These are phyloP conservation scores for Boechera stricta DNA, from an alignment of 345 rosid species.

Conservation along the genomic window DNA sequence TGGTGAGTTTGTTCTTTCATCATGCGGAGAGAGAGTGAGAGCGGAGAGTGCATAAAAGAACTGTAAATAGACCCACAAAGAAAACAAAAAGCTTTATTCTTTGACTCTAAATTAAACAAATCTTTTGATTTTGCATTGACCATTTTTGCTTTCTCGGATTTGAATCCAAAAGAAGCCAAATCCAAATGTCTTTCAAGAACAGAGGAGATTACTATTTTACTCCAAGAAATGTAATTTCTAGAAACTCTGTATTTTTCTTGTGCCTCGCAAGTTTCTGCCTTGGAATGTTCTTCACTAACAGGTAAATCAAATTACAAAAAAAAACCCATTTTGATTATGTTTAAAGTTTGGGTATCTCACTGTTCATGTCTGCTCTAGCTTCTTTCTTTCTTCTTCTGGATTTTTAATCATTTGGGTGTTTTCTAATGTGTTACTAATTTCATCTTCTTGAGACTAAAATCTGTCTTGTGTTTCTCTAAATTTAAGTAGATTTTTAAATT, in stretches of 20 bases:
- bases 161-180: constrained; percentile 16
- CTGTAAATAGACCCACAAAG: constrained; percentile 27
- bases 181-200: constrained; percentile 64
- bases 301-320: constrained; percentile 44
- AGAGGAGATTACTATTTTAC: constrained; percentile 46
- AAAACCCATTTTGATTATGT: neutral
- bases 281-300: constrained; percentile 83
- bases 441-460: constrained; percentile 25
- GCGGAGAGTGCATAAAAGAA: constrained; percentile 23
- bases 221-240: constrained; percentile 54
- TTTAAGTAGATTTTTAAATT: constrained; percentile 1
- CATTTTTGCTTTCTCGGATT: neutral
- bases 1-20: constrained; percentile 17
- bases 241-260: constrained; percentile 66
- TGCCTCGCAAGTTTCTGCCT: constrained; percentile 74
- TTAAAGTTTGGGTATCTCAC: constrained; percentile 1
- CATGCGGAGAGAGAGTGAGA: constrained; percentile 25
- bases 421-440: constrained; percentile 6
- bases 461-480: constrained; percentile 11
- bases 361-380: constrained; percentile 37
- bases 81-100: constrained; percentile 20
- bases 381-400: neutral
- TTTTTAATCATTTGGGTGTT: neutral
- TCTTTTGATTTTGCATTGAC: constrained; percentile 37
- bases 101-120: constrained; percentile 24